Evolutionary conservation across 495 filamentous ascomycete genomes (phyloP).

Genomic region (Penicillium steckii): DNA sequence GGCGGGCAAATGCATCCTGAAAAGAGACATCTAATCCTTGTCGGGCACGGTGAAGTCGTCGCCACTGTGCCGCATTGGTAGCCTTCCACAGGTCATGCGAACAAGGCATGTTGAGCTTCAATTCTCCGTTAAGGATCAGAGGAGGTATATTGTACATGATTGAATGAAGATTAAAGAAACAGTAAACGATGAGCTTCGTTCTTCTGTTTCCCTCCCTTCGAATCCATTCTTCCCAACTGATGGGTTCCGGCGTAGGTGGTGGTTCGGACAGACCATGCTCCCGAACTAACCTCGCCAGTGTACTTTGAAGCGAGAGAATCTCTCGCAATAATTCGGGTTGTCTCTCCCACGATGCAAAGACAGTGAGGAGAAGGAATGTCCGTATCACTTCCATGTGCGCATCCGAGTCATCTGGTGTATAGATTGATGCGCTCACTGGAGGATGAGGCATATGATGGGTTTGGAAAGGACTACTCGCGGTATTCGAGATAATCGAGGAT

Average conservation of each 20-base stretch:
- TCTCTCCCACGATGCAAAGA: constrained; percentile 54
- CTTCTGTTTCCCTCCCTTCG: constrained; percentile 48
- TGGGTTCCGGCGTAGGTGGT: constrained; percentile 28
- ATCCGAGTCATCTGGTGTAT: constrained; percentile 45
- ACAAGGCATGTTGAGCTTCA: constrained; percentile 50
- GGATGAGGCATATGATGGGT: constrained; percentile 29
- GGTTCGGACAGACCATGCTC: constrained; percentile 46
- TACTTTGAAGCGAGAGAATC: constrained; percentile 50
- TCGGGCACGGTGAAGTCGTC: constrained; percentile 35
- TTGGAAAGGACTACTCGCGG: constrained; percentile 42
- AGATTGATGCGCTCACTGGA: constrained; percentile 35
- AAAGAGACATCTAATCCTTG: constrained; percentile 42
- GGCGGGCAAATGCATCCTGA: constrained; percentile 48
- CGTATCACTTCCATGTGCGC: constrained; percentile 51
- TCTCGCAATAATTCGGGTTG: constrained; percentile 49
- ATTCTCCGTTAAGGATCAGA: constrained; percentile 48
- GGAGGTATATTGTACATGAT: constrained; percentile 57
- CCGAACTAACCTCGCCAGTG: constrained; percentile 48
- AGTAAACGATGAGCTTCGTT: constrained; percentile 53
- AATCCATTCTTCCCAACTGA: constrained; percentile 52
- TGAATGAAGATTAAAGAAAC: constrained; percentile 54
- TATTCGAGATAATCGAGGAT: constrained; percentile 40
- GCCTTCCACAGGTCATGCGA: constrained; percentile 53
- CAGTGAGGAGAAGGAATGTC: constrained; percentile 47
- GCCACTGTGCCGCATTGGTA: constrained; percentile 45